Conservation (phyloP, 495 filamentous ascomycete genomes). For the Penicillium daleae region DNA sequence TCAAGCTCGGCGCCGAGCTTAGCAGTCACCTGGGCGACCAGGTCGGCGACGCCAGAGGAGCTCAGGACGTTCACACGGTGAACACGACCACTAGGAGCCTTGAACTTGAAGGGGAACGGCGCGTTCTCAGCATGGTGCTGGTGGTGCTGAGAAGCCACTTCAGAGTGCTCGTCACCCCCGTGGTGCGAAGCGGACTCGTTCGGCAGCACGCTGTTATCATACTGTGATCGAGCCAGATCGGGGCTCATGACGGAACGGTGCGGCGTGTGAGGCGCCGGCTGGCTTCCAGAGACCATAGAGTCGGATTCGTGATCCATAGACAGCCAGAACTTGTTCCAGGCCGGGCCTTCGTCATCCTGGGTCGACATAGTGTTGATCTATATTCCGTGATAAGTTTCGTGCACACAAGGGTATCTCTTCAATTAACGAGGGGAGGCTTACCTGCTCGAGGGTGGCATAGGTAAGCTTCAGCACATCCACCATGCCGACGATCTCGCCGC, state of each 20-base stretch:
- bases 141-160: slow-evolving; percentile 57
- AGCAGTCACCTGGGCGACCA: slow-evolving; percentile 75
- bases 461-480: slow-evolving; percentile 98
- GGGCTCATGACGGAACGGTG: slow-evolving; percentile 75
- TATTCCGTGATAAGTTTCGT: background rate
- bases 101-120: slow-evolving; percentile 99
- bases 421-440: slow-evolving; percentile 46
- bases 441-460: slow-evolving; percentile 96
- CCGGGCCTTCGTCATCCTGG: slow-evolving; percentile 88
- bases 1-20: slow-evolving; percentile 91
- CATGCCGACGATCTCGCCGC: slow-evolving; percentile 98
- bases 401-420: background rate
- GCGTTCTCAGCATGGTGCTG: slow-evolving; percentile 62
- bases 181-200: slow-evolving; percentile 94
- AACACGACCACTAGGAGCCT: slow-evolving; percentile 93
- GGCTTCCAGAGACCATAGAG: slow-evolving; percentile 92
- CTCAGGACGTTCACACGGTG: slow-evolving; percentile 88
- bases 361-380: slow-evolving; percentile 79
- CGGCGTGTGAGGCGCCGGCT: slow-evolving; percentile 58
- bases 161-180: slow-evolving; percentile 75
- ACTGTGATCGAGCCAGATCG: slow-evolving; percentile 63
- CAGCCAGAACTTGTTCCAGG: slow-evolving; percentile 99
- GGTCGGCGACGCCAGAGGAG: slow-evolving; percentile 76
- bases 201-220: slow-evolving; percentile 83
- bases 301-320: slow-evolving; percentile 96